phyloP scores from a whole-genome alignment of 331 rosid species.

The Ulmus americana region DNA sequence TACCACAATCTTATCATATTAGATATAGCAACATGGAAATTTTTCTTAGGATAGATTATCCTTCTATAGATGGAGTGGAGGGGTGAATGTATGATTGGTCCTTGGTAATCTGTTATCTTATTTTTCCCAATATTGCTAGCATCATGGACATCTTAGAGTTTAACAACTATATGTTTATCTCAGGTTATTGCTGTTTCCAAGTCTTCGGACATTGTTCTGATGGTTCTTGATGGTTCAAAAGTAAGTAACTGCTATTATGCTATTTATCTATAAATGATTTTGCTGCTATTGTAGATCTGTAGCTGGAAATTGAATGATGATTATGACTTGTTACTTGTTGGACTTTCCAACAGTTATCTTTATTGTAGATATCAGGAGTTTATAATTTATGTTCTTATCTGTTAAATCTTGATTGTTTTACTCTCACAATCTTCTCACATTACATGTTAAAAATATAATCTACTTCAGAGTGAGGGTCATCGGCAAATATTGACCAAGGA shows the following conservation, averaged over 20 bases:
- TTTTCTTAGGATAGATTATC: not conserved
- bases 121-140: not conserved
- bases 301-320: not conserved
- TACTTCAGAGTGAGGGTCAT: conserved; percentile 92
- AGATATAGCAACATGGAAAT: too few relatives aligned
- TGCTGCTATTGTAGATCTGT: conserved; percentile 21
- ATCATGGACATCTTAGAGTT: conserved; percentile 1
- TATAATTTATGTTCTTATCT: not conserved
- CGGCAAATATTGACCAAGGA: conserved; percentile 93
- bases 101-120: not conserved
- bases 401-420: conserved; percentile 9
- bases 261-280: not conserved
- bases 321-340: conserved; percentile 11
- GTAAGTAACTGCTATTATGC: conserved; percentile 37
- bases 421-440: conserved; percentile 13
- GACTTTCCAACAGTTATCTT: not conserved
- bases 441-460: not conserved
- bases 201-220: conserved; percentile 92
- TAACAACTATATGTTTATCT: conserved; percentile 20
- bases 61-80: not conserved
- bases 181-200: conserved; percentile 99
- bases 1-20: not conserved
- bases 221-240: conserved; percentile 98
- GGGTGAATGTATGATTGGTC: not conserved
- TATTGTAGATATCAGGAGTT: not conserved